Percentiles rank a stretch among this genome's conserved stretches.
Evolutionary conservation across 2,329 filamentous ascomycete genomes (phyloP).

Genomic region (Aurifilum marmelostoma): DNA sequence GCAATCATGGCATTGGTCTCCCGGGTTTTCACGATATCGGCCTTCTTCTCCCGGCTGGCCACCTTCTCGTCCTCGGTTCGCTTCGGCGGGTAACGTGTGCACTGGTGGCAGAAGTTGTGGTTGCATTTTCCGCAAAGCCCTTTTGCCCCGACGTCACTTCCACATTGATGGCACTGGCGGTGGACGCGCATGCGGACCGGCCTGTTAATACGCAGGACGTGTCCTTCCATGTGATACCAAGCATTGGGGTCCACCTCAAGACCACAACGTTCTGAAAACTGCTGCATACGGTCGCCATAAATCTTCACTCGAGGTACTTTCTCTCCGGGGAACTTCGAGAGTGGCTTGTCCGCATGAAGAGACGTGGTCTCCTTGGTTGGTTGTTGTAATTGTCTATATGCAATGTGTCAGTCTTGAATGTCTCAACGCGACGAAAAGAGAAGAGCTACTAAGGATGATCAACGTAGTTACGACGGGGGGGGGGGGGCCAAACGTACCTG

Average conservation of each 20-base stretch:
- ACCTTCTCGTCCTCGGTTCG: slow-evolving; percentile 59
- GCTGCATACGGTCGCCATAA: slow-evolving; percentile 60
- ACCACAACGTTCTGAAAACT: slow-evolving; percentile 58
- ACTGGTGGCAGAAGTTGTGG: slow-evolving; percentile 80
- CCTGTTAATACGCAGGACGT: slow-evolving; percentile 70
- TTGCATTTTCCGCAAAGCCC: slow-evolving; percentile 79
- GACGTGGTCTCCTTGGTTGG: slow-evolving; percentile 29
- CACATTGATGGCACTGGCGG: slow-evolving; percentile 79
- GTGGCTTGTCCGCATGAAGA: slow-evolving; percentile 29
- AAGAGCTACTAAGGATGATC: not conserved
- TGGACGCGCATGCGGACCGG: slow-evolving; percentile 78
- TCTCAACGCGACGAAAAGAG: not conserved
- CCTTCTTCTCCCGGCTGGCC: slow-evolving; percentile 55
- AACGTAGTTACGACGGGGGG: not conserved
- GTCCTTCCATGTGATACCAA: slow-evolving; percentile 56
- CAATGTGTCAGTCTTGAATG: slow-evolving; percentile 11
- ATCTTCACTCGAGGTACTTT: slow-evolving; percentile 54
- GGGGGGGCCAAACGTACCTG: slow-evolving; percentile 14
- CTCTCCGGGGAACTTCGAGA: slow-evolving; percentile 33
- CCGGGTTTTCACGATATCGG: slow-evolving; percentile 55
- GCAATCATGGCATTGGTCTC: slow-evolving; percentile 60
- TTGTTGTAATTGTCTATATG: slow-evolving; percentile 14
- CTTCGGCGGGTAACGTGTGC: slow-evolving; percentile 73
- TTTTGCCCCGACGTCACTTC: slow-evolving; percentile 51
- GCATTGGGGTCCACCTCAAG: slow-evolving; percentile 58